Base-by-base conservation (phyloP, 768 basidiomycete species). In the Podaxis carcinomalis region DNA sequence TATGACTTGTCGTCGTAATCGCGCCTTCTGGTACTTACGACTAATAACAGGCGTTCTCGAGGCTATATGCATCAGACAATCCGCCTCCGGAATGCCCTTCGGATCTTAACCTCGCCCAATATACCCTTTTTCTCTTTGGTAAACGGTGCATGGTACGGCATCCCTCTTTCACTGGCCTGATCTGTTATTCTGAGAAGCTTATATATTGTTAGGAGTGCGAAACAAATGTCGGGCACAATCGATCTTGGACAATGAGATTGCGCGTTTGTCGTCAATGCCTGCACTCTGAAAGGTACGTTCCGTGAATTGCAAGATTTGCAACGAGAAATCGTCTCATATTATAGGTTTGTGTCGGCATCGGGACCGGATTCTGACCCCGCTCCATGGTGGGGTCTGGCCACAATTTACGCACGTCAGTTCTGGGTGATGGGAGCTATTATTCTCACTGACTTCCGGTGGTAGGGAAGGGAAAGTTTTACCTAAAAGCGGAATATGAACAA, bases 81-180 rank as follows among this genome's bases (percentile, higher is more conserved):
- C 54, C 64, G 1, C 70, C 72, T 4, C 66, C 67, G 0, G 63
- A 67, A 2, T 69, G 69, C 47, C 77, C 77, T 4, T 36, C 62
- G 23, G 70, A 70, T 19, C 61, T 77, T 27, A 73, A 67, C 53
- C 68, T 75, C 32, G 65, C 71, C 0, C 69, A 69, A 25, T 78
- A 76, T 61, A 69, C 77, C 0, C 68, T 70, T 21, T 64, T 78
- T 19, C 51, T 77, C 7, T 80, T 74, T 62, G 70, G 70, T 11
- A 49, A 55, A 23, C 28, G 42, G 1, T 61, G 59, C 32, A 54
- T 61, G 52, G 59, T 61, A 37, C 16, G 59, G 23, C 37, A 19
- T 37, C 7, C 27, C 14, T 21, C 21, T 23, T 3, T 19, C 16
- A 32, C 14, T 32, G 10, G 4, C 23, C n/a, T 13, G 7, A 32